Evolutionary conservation across 495 filamentous ascomycete species (phyloP), one percentile per base, ranked within the genome.

Genomic region (Tuber magnatum): DNA sequence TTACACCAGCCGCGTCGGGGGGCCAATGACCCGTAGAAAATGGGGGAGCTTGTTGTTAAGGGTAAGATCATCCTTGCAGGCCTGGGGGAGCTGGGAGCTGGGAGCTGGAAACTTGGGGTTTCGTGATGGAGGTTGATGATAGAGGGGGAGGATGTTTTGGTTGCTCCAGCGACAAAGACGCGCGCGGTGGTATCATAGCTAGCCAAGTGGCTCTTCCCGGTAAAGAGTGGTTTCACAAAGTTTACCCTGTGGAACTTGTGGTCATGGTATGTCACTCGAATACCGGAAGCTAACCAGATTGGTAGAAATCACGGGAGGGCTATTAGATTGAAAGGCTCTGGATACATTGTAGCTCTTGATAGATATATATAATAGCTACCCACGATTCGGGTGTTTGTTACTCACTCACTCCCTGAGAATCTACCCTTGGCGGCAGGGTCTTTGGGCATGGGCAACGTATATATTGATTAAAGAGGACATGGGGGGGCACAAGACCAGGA

Each of bases 61-160:
- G 56, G 28, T 14, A 35, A 20, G 56, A 35, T 65, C 56, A 65
- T 65, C 56, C 56, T 65, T 35, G 56, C 8, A 20, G 28, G 56
- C 35, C n/a, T 18, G 28, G 28, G 51, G 56, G 56, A 65, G 56
- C 56, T 65, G 56, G 56, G 56, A 65, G 56, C 56, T 65, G 56
- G 56, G 16, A 18, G 32, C 14, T 65, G 56, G 3, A 35, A 65
- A 16, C 12, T 16, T 65, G 56, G 28, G 28, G 18, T 65, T 65
- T 65, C 56, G 56, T 65, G 56, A 65, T 65, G 56, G 16, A 32
- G 32, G 32, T 65, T 65, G 56, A 20, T 65, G 56, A 7, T 35
- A 65, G 56, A 65, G 12, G 56, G 14, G 56, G 14, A 6, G 32
- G 51, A 61, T 61, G 28, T 35, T 65, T 65, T 65, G 56, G 56